phyloP scores from a whole-genome alignment of 2,329 filamentous ascomycete genomes.

The Neofusicoccum sp. region DNA sequence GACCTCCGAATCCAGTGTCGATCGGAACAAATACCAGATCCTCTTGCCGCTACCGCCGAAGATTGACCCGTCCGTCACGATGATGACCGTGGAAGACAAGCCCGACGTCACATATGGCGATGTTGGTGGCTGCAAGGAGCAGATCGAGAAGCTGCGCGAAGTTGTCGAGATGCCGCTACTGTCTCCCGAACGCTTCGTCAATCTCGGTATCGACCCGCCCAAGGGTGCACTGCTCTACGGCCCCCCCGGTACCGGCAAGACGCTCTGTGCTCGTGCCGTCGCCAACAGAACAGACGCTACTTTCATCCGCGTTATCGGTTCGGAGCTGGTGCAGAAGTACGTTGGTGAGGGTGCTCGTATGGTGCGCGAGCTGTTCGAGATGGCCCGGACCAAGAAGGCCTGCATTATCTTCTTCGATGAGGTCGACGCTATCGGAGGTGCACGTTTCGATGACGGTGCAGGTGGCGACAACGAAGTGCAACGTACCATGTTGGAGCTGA shows the following conservation, averaged over 20 bases:
- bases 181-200: slow-evolving; percentile 95
- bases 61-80: slow-evolving; percentile 97
- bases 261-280: slow-evolving; percentile 92
- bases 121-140: slow-evolving; percentile 98
- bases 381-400: slow-evolving; percentile 98
- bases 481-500: slow-evolving; percentile 95
- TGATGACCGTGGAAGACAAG: slow-evolving; percentile 99
- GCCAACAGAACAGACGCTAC: slow-evolving; percentile 98
- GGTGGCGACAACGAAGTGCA: slow-evolving; percentile 98
- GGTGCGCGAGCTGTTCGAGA: slow-evolving; percentile 98
- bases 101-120: slow-evolving; percentile 98
- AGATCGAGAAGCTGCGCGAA: slow-evolving; percentile 97
- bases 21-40: slow-evolving; percentile 99
- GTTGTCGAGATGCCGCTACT: slow-evolving; percentile 98
- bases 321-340: slow-evolving; percentile 97
- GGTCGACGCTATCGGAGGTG: slow-evolving; percentile 93
- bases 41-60: slow-evolving; percentile 93
- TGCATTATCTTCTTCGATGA: slow-evolving; percentile 99
- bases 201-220: slow-evolving; percentile 96
- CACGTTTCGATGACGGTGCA: slow-evolving; percentile 93
- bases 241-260: slow-evolving; percentile 98
- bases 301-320: slow-evolving; percentile 97
- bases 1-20: slow-evolving; percentile 57
- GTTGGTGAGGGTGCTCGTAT: slow-evolving; percentile 97
- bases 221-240: slow-evolving; percentile 97